Conservation (phyloP, 202 grass and related monocot genomes). For the Schoenoplectus triqueter region DNA sequence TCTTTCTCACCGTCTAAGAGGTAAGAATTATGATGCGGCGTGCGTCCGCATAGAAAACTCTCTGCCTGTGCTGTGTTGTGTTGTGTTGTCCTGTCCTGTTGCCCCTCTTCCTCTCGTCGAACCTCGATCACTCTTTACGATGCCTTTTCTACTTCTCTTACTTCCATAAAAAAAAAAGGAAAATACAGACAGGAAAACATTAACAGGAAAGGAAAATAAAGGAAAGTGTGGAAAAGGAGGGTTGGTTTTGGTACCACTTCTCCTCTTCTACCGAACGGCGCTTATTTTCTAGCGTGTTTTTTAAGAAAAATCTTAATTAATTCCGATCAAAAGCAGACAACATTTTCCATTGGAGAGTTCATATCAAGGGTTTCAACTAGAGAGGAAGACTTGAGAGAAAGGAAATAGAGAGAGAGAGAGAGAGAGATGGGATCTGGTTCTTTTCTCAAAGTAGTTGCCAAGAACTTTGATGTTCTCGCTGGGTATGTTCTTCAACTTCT, state of each 20-base stretch:
- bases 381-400: not conserved
- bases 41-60: not conserved
- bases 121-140: constrained; percentile 20
- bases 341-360: not conserved
- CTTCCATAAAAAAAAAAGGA: constrained; percentile 18
- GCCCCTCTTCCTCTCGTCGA: constrained; percentile 26
- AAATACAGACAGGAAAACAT: not conserved
- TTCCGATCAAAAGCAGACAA: not conserved
- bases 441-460: constrained; percentile 79
- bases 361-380: constrained; percentile 12
- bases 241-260: not conserved
- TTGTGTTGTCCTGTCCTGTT: too few species aligned
- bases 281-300: constrained; percentile 35
- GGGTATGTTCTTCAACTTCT: constrained; percentile 55
- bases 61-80: not conserved
- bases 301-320: not conserved
- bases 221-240: constrained; percentile 25
- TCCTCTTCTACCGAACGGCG: constrained; percentile 12
- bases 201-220: constrained; percentile 29
- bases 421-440: constrained; percentile 79
- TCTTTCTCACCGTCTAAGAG: not conserved
- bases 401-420: constrained; percentile 15
- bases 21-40: not conserved
- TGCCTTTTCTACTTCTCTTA: not conserved
- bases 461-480: constrained; percentile 80